Conservation (phyloP, 306 rosid species). For the Prunus armeniaca region DNA sequence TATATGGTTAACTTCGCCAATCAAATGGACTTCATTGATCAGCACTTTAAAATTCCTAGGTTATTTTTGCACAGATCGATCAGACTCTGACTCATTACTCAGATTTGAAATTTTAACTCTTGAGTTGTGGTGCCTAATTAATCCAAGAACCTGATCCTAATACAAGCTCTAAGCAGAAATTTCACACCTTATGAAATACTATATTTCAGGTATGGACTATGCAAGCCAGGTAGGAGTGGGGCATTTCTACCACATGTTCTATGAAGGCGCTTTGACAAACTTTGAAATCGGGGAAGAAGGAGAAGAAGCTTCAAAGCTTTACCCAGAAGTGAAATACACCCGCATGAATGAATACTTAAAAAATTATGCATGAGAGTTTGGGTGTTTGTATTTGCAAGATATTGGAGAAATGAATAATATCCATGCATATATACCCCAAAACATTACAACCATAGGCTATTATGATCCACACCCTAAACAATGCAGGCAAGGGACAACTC, state of each 20-base stretch:
- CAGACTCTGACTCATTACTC: no score
- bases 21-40: no score
- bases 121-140: no score
- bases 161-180: no score
- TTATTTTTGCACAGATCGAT: no score
- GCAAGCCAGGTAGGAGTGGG: constrained; percentile 49
- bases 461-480: background rate
- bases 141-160: no score
- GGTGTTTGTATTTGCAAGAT: background rate
- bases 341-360: constrained; percentile 18
- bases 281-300: constrained; percentile 54
- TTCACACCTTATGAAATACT: no score
- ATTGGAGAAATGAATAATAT: background rate
- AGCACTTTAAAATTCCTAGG: no score
- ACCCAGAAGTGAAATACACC: constrained; percentile 47
- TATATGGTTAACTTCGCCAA: no score
- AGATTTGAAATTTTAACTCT: no score
- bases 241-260: constrained; percentile 64
- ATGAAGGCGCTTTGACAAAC: constrained; percentile 58
- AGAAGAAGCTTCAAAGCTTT: constrained; percentile 54
- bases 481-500: background rate
- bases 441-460: background rate
- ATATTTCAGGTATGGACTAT: constrained; percentile 28
- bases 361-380: background rate
- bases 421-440: background rate